phyloP scores from a whole-genome alignment of 2,329 filamentous ascomycete species.

The Colletotrichum melonis region DNA sequence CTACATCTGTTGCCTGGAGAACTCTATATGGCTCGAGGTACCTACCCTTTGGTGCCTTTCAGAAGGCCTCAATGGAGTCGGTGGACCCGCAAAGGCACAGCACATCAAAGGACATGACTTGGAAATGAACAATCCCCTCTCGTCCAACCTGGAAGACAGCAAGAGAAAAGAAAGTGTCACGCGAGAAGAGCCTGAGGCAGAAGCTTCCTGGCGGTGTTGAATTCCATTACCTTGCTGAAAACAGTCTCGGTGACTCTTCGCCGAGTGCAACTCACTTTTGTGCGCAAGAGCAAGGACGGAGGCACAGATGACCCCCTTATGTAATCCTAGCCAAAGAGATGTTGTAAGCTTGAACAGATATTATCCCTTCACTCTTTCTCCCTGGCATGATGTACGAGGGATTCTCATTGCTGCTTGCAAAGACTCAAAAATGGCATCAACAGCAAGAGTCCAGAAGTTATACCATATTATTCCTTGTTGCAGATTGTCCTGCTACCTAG shows the following conservation, averaged over 20 bases:
- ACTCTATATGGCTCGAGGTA: not conserved
- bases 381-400: not conserved
- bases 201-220: too few species aligned
- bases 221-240: too few species aligned
- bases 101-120: not conserved
- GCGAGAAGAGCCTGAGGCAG: too few species aligned
- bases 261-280: not conserved
- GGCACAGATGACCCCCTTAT: not conserved
- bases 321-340: not conserved
- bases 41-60: not conserved
- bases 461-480: not conserved
- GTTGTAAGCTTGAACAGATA: not conserved
- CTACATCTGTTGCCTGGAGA: conserved; percentile 23
- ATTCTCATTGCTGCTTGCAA: not conserved
- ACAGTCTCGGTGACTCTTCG: too few species aligned
- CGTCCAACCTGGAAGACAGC: not conserved
- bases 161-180: not conserved
- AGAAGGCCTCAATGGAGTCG: conserved; percentile 2
- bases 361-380: not conserved
- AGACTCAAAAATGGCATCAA: not conserved
- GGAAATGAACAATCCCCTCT: not conserved
- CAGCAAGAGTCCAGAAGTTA: not conserved
- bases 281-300: not conserved
- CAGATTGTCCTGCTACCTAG: not conserved
- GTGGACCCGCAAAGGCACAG: conserved; percentile 3